phyloP scores from a whole-genome alignment of 192 early-diverging fungal species.

The Coemansia sp. region DNA sequence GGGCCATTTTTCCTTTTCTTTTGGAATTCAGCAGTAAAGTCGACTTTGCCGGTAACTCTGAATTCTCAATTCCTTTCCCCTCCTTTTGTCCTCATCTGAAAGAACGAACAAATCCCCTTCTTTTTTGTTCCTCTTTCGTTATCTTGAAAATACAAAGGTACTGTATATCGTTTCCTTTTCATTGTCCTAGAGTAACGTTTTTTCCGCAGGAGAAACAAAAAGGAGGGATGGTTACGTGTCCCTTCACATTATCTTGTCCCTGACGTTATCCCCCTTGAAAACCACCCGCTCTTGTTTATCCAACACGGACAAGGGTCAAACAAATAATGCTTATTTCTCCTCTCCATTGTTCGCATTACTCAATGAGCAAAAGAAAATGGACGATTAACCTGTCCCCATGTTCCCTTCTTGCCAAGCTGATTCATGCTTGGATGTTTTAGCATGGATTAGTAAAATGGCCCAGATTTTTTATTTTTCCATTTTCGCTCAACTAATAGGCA shows the following conservation, averaged over 20 bases:
- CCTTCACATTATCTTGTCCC: not conserved
- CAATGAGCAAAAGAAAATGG: too few species aligned
- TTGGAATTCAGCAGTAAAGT: conserved; percentile 1
- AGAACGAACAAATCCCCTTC: not conserved
- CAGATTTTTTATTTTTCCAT: not conserved
- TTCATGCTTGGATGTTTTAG: not conserved
- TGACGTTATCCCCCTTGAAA: not conserved
- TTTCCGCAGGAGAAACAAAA: not conserved
- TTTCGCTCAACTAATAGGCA: conserved; percentile 2
- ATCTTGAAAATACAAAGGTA: not conserved
- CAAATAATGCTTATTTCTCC: not conserved
- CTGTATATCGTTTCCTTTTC: not conserved
- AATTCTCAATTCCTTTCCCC: not conserved
- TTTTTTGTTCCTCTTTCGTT: not conserved
- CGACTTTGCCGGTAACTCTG: not conserved
- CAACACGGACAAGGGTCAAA: not conserved
- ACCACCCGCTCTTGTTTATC: not conserved
- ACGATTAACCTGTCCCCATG: not conserved
- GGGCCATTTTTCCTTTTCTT: not conserved
- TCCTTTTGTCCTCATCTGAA: not conserved
- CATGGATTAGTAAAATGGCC: conserved; percentile 4
- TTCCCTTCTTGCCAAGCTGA: not conserved
- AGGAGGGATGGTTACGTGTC: not conserved
- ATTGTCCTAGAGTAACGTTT: not conserved
- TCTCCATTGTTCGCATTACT: conserved; percentile 1